Percentiles rank a stretch among this genome's conserved stretches.
phyloP scores from a whole-genome alignment of 495 filamentous ascomycete species.

The Schizothecium vesticola region DNA sequence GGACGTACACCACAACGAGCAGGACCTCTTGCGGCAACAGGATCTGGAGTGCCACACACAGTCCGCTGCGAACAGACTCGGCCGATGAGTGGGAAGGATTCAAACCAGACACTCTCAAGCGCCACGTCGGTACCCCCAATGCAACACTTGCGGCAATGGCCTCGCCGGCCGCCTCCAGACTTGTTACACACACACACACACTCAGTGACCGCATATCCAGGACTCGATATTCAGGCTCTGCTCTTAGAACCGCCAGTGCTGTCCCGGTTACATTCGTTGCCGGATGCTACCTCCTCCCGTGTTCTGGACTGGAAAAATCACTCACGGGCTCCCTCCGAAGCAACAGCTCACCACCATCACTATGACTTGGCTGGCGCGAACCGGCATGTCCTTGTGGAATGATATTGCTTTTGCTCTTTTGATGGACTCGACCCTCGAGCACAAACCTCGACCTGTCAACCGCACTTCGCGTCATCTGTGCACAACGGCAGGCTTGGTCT shows the following conservation, averaged over 20 bases:
- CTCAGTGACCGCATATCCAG: not conserved
- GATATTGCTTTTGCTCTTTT: not conserved
- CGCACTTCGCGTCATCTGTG: constrained; percentile 1
- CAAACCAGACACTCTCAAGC: not conserved
- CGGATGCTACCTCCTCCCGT: not conserved
- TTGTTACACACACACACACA: not conserved
- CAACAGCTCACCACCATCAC: not conserved
- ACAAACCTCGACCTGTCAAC: not conserved
- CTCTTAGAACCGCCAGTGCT: not conserved
- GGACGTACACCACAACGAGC: not conserved
- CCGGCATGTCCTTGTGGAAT: not conserved
- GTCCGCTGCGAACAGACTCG: not conserved
- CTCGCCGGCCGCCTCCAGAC: not conserved
- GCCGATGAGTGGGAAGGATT: not conserved
- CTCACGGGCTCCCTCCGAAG: not conserved
- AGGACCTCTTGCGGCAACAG: not conserved
- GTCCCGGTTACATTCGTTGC: not conserved
- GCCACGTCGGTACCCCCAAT: not conserved
- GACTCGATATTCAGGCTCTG: not conserved
- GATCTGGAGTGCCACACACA: too few relatives aligned
- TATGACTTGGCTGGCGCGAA: not conserved
- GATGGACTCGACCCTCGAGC: not conserved
- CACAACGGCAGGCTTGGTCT: not conserved
- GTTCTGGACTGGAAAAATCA: not conserved
- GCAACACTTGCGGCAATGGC: not conserved